A percentile compares a stretch with the other conserved stretches of the same genome.
Evolutionary conservation across 805 yeast species (phyloP).

Genomic region (Lachancea mirantina): DNA sequence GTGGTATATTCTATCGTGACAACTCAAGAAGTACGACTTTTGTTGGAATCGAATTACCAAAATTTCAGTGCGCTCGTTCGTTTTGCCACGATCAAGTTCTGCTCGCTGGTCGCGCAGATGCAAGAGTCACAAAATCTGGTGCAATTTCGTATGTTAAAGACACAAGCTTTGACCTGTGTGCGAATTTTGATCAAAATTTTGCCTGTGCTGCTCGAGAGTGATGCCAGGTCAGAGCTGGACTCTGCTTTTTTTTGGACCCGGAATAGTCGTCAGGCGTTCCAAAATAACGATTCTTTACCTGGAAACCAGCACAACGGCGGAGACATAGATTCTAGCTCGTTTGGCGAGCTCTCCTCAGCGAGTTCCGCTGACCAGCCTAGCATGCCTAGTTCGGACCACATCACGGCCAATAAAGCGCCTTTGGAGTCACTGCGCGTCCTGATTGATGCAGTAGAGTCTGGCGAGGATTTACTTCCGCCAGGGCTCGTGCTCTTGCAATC

Average conservation of each 20-base stretch:
- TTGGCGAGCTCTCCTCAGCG: slow-evolving; percentile 14
- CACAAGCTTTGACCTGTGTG: slow-evolving; percentile 50
- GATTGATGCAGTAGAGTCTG: background rate
- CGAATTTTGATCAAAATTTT: slow-evolving; percentile 57
- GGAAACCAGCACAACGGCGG: too few relatives aligned
- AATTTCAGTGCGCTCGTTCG: slow-evolving; percentile 52
- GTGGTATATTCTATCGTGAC: slow-evolving; percentile 56
- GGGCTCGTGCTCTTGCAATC: slow-evolving; percentile 30
- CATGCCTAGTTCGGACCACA: slow-evolving; percentile 5
- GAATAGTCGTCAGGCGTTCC: slow-evolving; percentile 5
- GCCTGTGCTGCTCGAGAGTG: slow-evolving; percentile 61
- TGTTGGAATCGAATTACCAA: slow-evolving; percentile 49
- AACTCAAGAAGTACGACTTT: slow-evolving; percentile 47
- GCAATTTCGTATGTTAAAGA: slow-evolving; percentile 14
- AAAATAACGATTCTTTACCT: slow-evolving; percentile 12
- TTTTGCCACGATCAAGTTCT: slow-evolving; percentile 31
- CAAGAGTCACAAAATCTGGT: slow-evolving; percentile 3
- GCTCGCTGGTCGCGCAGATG: slow-evolving; percentile 22
- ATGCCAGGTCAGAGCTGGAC: slow-evolving; percentile 28
- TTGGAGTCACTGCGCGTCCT: slow-evolving; percentile 13
- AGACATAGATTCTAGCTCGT: too few relatives aligned
- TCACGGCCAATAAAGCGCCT: slow-evolving; percentile 13
- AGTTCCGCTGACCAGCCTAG: slow-evolving; percentile 15
- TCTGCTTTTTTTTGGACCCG: slow-evolving; percentile 19
- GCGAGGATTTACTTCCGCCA: slow-evolving; percentile 22